Conservation (phyloP, 2,329 filamentous ascomycete genomes). For the Botrytis squamosa region DNA sequence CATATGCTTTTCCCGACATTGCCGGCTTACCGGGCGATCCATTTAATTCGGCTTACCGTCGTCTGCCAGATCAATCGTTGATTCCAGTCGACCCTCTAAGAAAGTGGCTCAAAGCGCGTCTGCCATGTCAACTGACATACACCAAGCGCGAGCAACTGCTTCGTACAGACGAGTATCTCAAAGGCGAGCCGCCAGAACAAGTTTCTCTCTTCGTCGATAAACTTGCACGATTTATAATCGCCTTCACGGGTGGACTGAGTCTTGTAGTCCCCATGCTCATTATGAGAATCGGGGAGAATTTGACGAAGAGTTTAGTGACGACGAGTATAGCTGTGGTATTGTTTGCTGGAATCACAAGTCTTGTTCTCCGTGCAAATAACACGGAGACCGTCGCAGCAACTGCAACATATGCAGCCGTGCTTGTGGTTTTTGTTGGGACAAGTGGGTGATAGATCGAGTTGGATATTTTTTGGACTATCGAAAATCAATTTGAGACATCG, state of each 20-base stretch:
- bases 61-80: neutral
- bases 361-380: neutral
- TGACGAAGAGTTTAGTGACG: neutral
- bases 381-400: neutral
- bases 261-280: neutral
- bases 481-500: neutral
- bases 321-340: neutral
- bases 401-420: neutral
- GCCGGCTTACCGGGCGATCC: neutral
- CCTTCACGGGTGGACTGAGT: neutral
- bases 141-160: neutral
- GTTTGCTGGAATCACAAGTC: conserved; percentile 2
- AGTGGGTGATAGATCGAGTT: neutral
- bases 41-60: neutral
- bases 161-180: neutral
- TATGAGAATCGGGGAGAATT: conserved; percentile 5
- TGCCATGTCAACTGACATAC: neutral
- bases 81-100: neutral
- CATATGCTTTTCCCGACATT: neutral
- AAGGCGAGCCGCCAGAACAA: conserved; percentile 1
- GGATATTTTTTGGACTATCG: neutral
- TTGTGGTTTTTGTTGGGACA: neutral
- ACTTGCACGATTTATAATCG: neutral
- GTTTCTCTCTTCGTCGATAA: neutral
- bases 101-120: neutral